These are phyloP conservation scores for Yamadazyma blattariae DNA, from an alignment of 1,139 yeast genomes.

Conservation along the genomic window DNA sequence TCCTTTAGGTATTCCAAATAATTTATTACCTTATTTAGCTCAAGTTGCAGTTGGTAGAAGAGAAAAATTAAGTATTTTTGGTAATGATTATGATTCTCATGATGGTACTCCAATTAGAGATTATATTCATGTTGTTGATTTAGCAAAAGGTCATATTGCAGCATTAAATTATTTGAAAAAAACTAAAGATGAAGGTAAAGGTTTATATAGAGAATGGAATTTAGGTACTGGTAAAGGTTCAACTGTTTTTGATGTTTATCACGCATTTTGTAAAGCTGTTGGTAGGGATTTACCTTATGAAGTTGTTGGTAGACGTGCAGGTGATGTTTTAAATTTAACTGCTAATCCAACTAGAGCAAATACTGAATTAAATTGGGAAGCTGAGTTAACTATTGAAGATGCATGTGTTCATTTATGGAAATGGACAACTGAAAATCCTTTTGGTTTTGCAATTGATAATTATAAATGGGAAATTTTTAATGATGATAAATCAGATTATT, in stretches of 20 bases:
- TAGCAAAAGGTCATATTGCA: slow-evolving; percentile 78
- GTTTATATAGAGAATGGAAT: slow-evolving; percentile 76
- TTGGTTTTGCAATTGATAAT: slow-evolving; percentile 49
- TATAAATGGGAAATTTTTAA: slow-evolving; percentile 33
- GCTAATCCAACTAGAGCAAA: slow-evolving; percentile 71
- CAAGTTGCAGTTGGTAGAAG: slow-evolving; percentile 77
- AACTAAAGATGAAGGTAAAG: slow-evolving; percentile 36
- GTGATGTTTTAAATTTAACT: slow-evolving; percentile 75
- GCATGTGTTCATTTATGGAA: slow-evolving; percentile 78
- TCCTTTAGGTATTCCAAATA: slow-evolving; percentile 76
- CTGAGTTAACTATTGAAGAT: slow-evolving; percentile 52
- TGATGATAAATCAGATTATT: slow-evolving; percentile 18
- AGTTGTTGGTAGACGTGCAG: slow-evolving; percentile 66
- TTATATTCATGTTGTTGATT: slow-evolving; percentile 78
- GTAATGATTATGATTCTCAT: slow-evolving; percentile 63
- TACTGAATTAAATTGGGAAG: slow-evolving; percentile 63
- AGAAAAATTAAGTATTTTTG: slow-evolving; percentile 62
- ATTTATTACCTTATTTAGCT: slow-evolving; percentile 70
- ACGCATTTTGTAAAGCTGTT: slow-evolving; percentile 67
- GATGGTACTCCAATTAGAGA: slow-evolving; percentile 86
- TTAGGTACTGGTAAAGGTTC: slow-evolving; percentile 80
- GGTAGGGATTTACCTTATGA: slow-evolving; percentile 66
- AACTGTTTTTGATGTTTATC: slow-evolving; percentile 70
- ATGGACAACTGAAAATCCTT: slow-evolving; percentile 72
- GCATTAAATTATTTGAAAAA: slow-evolving; percentile 59